Evolutionary conservation across 306 rosid species (phyloP).

Genomic region (Prinsepia uniflora): DNA sequence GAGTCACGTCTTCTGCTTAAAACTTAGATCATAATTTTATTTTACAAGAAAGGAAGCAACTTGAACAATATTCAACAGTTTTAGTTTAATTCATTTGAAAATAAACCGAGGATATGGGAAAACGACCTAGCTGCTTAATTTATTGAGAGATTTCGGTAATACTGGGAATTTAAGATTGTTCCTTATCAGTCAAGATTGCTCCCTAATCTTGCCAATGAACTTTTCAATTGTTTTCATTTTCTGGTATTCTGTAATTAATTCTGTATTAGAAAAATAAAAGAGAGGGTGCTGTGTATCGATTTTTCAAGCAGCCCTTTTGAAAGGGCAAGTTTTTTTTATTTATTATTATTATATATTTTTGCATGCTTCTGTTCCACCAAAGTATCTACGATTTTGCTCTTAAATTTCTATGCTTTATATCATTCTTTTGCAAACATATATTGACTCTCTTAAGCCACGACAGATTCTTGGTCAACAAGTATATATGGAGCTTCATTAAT

Average conservation of each 20-base stretch:
- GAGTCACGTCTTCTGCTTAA: neutral
- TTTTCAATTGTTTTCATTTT: too few relatives aligned
- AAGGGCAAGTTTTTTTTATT: neutral
- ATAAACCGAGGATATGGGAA: too few relatives aligned
- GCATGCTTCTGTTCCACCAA: slow-evolving; percentile 8
- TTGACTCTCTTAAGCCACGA: neutral
- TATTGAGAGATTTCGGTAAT: too few relatives aligned
- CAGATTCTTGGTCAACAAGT: neutral
- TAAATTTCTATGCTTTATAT: neutral
- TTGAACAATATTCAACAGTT: neutral
- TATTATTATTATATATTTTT: neutral
- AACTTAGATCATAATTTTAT: neutral
- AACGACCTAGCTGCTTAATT: too few relatives aligned
- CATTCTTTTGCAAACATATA: neutral
- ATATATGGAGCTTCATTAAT: too few relatives aligned
- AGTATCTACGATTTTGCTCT: neutral
- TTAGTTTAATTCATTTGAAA: neutral
- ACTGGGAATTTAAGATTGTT: too few relatives aligned
- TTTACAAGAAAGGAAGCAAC: neutral
- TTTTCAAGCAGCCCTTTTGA: neutral
- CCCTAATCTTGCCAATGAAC: too few relatives aligned
- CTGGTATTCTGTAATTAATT: too few relatives aligned
- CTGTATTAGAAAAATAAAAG: too few relatives aligned
- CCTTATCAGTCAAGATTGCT: too few relatives aligned
- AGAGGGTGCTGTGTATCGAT: neutral